Base-by-base conservation (phyloP, 768 basidiomycete genomes). In the Naematelia encephala region DNA sequence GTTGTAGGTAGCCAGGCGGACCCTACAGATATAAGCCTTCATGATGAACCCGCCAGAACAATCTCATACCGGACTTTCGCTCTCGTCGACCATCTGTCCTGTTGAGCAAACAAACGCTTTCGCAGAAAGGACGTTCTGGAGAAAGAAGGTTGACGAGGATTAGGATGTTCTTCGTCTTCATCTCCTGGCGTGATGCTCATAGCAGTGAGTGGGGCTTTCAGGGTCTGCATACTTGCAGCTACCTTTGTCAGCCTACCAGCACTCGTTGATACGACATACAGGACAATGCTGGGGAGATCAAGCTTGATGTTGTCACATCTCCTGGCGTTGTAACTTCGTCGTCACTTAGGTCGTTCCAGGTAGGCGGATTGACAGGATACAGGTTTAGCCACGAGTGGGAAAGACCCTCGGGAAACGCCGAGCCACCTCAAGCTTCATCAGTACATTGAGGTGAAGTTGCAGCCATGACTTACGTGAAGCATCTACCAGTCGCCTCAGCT, bases 1-100 rank as follows among this genome's bases (percentile, higher is more conserved):
- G 34, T 73, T 73, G 51, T 69, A 73, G 1, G 72, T 73, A 3
- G 59, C 61, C 23, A 67, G 43, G 4, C 72, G 67, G 13, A 73
- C 62, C 25, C 67, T 70, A 26, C 1, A 5, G 16, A 3, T 25
- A 27, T 50, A 14, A 50, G 51, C n/a, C n/a, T n/a, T n/a, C n/a
- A n/a, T n/a, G n/a, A n/a, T n/a, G n/a, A n/a, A n/a, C n/a, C n/a
- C n/a, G n/a, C n/a, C n/a, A n/a, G n/a, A n/a, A n/a, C n/a, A n/a
- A n/a, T n/a, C n/a, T n/a, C n/a, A 22, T 44, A 50, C 28, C 25
- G 12, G 44, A 22, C 43, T 30, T 27, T 16, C 21, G 46, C 25
- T 27, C 48, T 29, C 12, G 50, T 47, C 0, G 72, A 70, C 69
- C 69, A 73, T 42, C 69, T 56, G 12, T 57, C 57, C 45, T 68